Evolutionary conservation across 129 eudicot species (phyloP), one percentile per base, ranked within the genome.

Genomic region (Smallanthus sonchifolius): DNA sequence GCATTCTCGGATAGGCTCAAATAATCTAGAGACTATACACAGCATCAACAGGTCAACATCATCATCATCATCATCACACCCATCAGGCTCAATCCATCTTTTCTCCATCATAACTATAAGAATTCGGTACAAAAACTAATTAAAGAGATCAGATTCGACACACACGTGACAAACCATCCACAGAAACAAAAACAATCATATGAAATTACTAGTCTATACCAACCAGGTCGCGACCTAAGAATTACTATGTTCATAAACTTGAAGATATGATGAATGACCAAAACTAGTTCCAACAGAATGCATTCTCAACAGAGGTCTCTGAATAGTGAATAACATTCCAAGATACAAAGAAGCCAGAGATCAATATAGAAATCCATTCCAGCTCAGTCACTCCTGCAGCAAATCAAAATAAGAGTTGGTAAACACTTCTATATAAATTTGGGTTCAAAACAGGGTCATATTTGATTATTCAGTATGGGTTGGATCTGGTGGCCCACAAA

Each of bases 81-180:
- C 85, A 72, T 40, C 79, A 13, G 51, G 79, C 74, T 40, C 79
- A 63, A 59, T 77, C 79, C 20, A 67, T 77, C 84, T 83, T 83
- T 83, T 70, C 85, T 24, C 86, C 83, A 75, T 68, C 87, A 64
- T 57, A 83, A 72, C 91, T 86, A 86, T 77, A 75, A 78, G 59
- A 77, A 83, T 47, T 72, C 86, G 77, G 85, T 70, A 7, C 20
- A 78, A 35, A 61, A 38, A 11, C 67, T 9, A 24, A 9, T 54
- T 45, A 36, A 71, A 45, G 2, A 30, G 34, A 69, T 10, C 16
- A 14, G 70, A 14, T 62, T 45, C 24, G 28, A 9, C 44, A 52
- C n/a, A 14, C n/a, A 75, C 38, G 30, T 14, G 39, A 51, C n/a
- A 36, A 17, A 76, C 7, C 63, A 68, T 69, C 63, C 69, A 66